Percentiles rank a stretch among this genome's conserved stretches.
Conservation (phyloP, 1,139 yeast species). For the Magnusiomyces fungicola region DNA sequence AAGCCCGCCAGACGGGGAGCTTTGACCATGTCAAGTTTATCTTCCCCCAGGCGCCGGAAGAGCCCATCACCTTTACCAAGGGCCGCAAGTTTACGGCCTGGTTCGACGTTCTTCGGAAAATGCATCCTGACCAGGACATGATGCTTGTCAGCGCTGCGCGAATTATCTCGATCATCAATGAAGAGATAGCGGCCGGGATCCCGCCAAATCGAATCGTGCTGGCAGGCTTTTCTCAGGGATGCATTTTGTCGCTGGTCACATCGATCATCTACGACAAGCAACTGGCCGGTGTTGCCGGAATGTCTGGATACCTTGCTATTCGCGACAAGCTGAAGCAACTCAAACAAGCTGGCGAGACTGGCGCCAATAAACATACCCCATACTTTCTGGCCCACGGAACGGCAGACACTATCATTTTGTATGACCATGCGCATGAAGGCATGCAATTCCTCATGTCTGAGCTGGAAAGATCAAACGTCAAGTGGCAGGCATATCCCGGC, state of each 20-base stretch:
- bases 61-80: not conserved
- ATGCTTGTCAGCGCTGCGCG: not conserved
- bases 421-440: too few relatives aligned
- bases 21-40: slow-evolving; percentile 4
- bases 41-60: slow-evolving; percentile 4
- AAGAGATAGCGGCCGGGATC: slow-evolving; percentile 4
- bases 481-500: too few relatives aligned
- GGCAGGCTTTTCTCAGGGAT: slow-evolving; percentile 8
- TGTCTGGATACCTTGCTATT: slow-evolving; percentile 6
- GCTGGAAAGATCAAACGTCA: too few relatives aligned
- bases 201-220: slow-evolving; percentile 3
- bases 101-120: slow-evolving; percentile 5
- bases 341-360: slow-evolving; percentile 3
- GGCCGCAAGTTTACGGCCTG: slow-evolving; percentile 4
- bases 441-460: too few relatives aligned
- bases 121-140: slow-evolving; percentile 1
- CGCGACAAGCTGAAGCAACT: not conserved
- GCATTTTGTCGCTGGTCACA: slow-evolving; percentile 4
- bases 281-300: slow-evolving; percentile 6
- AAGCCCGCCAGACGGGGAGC: not conserved
- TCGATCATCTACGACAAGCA: not conserved
- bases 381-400: slow-evolving; percentile 6
- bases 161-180: not conserved
- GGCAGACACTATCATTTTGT: slow-evolving; percentile 4
- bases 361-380: too few relatives aligned